These are phyloP conservation scores for Paracoccidioides lutzii DNA, from an alignment of 2,329 filamentous ascomycete genomes.

Conservation along the genomic window DNA sequence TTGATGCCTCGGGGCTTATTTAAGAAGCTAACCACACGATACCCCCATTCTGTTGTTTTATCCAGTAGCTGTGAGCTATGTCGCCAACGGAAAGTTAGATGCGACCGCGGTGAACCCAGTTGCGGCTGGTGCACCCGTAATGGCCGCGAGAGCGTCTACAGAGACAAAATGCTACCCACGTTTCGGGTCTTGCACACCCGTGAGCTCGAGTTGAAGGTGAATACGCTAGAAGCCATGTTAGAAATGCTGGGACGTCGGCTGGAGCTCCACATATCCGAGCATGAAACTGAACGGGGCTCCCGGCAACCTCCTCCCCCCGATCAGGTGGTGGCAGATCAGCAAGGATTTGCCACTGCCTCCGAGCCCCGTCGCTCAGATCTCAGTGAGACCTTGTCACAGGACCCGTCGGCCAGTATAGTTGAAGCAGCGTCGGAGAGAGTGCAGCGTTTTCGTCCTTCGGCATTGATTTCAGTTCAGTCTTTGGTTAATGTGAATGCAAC, in stretches of 20 bases:
- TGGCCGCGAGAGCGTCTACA: conserved; percentile 53
- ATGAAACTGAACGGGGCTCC: background rate
- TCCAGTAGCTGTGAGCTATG: conserved; percentile 2
- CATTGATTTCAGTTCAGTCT: conserved; percentile 1
- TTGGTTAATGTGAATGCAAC: background rate
- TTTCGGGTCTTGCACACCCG: conserved; percentile 49
- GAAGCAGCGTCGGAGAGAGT: background rate
- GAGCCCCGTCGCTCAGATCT: background rate
- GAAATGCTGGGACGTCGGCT: conserved; percentile 1
- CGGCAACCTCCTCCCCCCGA: background rate
- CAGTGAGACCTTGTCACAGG: background rate
- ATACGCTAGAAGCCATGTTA: conserved; percentile 37
- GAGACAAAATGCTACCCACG: conserved; percentile 58
- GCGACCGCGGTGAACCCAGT: conserved; percentile 42
- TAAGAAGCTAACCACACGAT: background rate
- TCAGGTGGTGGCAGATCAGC: background rate
- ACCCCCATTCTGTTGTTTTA: no score
- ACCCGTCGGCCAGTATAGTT: background rate
- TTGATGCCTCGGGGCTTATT: background rate
- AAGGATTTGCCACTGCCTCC: background rate
- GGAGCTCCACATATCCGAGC: conserved; percentile 1
- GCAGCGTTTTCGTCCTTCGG: background rate
- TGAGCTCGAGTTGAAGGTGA: conserved; percentile 46
- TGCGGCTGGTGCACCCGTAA: conserved; percentile 61
- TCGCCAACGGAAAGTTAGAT: conserved; percentile 1